These are phyloP conservation scores for Fagopyrum esculentum DNA, from an alignment of 148 eudicot genomes.

Conservation along the genomic window DNA sequence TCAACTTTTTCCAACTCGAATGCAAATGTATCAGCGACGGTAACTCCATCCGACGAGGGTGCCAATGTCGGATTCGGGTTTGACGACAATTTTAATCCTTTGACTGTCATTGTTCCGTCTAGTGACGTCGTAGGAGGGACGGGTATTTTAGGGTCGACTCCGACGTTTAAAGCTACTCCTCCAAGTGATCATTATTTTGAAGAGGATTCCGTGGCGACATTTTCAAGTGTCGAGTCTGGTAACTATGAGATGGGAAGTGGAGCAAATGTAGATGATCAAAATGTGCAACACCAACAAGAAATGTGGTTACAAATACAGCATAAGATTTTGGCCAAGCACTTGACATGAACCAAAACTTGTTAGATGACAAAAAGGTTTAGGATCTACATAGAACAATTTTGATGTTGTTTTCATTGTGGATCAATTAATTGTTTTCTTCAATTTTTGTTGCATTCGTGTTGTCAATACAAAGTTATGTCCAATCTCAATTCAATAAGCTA, in stretches of 20 bases:
- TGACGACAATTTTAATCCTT: neutral
- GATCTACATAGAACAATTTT: neutral
- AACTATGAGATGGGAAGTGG: neutral
- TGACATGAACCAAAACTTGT: neutral
- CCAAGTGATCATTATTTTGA: neutral
- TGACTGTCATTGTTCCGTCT: neutral
- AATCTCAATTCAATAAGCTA: too few species aligned
- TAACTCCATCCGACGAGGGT: neutral
- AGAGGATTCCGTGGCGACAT: neutral
- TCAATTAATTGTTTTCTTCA: neutral
- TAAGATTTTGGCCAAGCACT: slow-evolving; percentile 4
- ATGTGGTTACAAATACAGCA: neutral
- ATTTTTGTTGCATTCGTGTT: neutral
- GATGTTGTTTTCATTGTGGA: neutral
- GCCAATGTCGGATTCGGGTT: neutral
- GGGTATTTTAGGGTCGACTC: neutral
- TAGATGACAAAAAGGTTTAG: neutral
- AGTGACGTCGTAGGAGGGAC: neutral
- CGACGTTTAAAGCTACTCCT: neutral
- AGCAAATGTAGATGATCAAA: neutral
- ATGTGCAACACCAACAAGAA: neutral
- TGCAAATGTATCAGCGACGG: neutral
- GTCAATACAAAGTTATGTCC: neutral
- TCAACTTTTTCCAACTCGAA: neutral
- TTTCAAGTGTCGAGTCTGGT: neutral